Evolutionary conservation across 2,329 filamentous ascomycete genomes (phyloP).

Genomic region (Pestalotiopsis sp.): DNA sequence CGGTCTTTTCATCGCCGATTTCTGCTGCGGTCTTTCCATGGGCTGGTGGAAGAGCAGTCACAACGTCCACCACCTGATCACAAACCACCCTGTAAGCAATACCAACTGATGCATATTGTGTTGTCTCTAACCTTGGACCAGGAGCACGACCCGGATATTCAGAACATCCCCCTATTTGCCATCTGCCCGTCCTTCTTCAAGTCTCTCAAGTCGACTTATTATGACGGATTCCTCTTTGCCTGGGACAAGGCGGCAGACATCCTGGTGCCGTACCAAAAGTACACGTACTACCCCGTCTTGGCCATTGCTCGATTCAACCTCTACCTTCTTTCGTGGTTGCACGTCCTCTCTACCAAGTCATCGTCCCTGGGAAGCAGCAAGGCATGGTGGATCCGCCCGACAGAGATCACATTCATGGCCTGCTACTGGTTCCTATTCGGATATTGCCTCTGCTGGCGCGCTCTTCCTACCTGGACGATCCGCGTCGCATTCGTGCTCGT

Average conservation of each 20-base stretch:
- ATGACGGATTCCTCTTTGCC: constrained; percentile 61
- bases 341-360: constrained; percentile 59
- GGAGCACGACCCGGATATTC: constrained; percentile 62
- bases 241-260: constrained; percentile 65
- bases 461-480: constrained; percentile 58
- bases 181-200: constrained; percentile 67
- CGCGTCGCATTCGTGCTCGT: constrained; percentile 66
- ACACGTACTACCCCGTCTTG: constrained; percentile 71
- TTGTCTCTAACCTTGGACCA: constrained; percentile 18
- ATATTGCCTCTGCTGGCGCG: constrained; percentile 64
- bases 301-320: constrained; percentile 72
- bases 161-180: constrained; percentile 72
- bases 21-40: constrained; percentile 66
- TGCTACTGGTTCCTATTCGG: constrained; percentile 72
- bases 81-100: constrained; percentile 56
- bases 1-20: constrained; percentile 65
- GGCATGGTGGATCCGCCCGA: constrained; percentile 69
- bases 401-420: constrained; percentile 63
- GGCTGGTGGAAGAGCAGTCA: constrained; percentile 73
- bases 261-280: constrained; percentile 63
- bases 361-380: constrained; percentile 56
- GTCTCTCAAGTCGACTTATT: constrained; percentile 65
- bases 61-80: constrained; percentile 69
- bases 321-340: constrained; percentile 68
- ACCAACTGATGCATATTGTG: not conserved